These are phyloP conservation scores for Prosopis cineraria DNA, from an alignment of 306 rosid genomes.

Conservation along the genomic window DNA sequence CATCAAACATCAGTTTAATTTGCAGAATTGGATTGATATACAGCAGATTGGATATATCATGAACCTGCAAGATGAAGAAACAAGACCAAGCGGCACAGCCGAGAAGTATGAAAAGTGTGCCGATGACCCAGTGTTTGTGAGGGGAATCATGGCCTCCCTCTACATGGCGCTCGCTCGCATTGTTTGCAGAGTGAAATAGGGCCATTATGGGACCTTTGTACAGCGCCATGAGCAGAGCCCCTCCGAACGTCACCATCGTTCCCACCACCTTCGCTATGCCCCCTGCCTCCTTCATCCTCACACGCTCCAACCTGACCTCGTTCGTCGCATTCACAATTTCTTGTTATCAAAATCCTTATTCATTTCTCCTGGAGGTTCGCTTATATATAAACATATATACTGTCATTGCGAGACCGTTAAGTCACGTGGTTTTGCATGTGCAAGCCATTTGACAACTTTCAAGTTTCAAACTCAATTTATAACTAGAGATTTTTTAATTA, in stretches of 20 bases:
- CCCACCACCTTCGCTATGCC: conserved; percentile 62
- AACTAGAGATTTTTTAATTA: neutral
- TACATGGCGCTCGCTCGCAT: neutral
- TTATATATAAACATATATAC: too few relatives aligned
- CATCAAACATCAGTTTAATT: too few relatives aligned
- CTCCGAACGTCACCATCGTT: conserved; percentile 50
- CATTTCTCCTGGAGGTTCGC: neutral
- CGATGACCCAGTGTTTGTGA: conserved; percentile 40
- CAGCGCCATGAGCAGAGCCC: conserved; percentile 67
- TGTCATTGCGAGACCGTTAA: neutral
- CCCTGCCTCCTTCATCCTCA: conserved; percentile 41
- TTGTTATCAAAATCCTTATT: neutral
- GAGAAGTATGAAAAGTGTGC: conserved; percentile 29
- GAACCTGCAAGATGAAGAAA: conserved; percentile 49
- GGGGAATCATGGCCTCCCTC: neutral
- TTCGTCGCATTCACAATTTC: neutral
- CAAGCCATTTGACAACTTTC: neutral
- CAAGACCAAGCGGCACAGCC: conserved; percentile 44
- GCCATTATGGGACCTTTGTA: conserved; percentile 70
- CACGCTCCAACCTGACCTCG: neutral
- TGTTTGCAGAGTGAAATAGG: conserved; percentile 38
- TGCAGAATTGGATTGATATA: too few relatives aligned
- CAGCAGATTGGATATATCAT: neutral
- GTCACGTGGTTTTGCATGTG: neutral
- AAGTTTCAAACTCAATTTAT: neutral